Evolutionary conservation across 768 basidiomycete species (phyloP).

Genomic region (Neoboletus brunneissimus): DNA sequence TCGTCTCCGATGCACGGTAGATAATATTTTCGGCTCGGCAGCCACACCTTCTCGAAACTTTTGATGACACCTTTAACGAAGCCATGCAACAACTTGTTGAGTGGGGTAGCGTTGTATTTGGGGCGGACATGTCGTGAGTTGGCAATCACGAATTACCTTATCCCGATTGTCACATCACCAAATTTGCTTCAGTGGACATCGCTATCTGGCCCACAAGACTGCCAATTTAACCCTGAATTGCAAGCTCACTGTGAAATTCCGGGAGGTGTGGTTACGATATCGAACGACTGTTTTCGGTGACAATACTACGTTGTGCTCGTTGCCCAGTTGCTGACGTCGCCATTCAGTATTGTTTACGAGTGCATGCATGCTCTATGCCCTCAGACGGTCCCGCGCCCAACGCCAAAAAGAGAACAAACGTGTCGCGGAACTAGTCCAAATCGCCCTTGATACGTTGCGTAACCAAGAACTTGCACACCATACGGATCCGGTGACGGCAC

Average conservation of each 20-base stretch:
- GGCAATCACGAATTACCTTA: slow-evolving; percentile 24
- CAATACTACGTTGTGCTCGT: slow-evolving; percentile 14
- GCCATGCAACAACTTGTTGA: slow-evolving; percentile 74
- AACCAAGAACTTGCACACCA: slow-evolving; percentile 83
- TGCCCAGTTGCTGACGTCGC: slow-evolving; percentile 16
- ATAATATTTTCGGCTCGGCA: slow-evolving; percentile 32
- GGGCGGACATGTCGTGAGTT: slow-evolving; percentile 62
- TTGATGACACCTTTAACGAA: slow-evolving; percentile 74
- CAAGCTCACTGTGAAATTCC: slow-evolving; percentile 57
- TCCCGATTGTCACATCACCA: slow-evolving; percentile 21
- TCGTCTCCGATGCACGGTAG: slow-evolving; percentile 8
- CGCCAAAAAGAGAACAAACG: slow-evolving; percentile 59
- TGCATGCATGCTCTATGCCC: slow-evolving; percentile 11
- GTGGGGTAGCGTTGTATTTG: slow-evolving; percentile 71
- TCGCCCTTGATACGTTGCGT: slow-evolving; percentile 74
- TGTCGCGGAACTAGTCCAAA: slow-evolving; percentile 71
- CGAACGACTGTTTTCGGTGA: slow-evolving; percentile 60
- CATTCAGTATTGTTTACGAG: slow-evolving; percentile 30
- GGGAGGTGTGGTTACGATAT: slow-evolving; percentile 70
- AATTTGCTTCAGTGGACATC: slow-evolving; percentile 52
- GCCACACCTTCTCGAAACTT: slow-evolving; percentile 54
- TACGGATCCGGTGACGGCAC: slow-evolving; percentile 71
- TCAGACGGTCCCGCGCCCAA: slow-evolving; percentile 41
- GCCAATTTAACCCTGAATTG: slow-evolving; percentile 68
- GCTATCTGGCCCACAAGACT: slow-evolving; percentile 73